These are phyloP conservation scores for Penicillium parvum DNA, from an alignment of 495 filamentous ascomycete species.

Conservation along the genomic window DNA sequence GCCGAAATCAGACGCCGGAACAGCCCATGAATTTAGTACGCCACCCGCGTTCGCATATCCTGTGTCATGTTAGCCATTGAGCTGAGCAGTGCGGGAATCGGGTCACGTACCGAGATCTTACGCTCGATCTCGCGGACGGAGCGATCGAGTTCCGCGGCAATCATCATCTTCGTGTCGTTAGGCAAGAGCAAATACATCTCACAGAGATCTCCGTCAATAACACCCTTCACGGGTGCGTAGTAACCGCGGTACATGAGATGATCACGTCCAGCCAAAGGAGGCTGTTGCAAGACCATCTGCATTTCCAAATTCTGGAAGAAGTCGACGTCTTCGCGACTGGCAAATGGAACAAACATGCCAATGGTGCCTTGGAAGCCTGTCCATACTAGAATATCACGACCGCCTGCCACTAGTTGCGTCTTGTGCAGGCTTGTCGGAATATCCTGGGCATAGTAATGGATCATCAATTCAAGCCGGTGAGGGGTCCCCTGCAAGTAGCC, in stretches of 20 bases:
- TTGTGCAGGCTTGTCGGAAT: constrained; percentile 88
- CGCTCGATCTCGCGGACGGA: constrained; percentile 88
- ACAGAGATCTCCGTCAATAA: constrained; percentile 97
- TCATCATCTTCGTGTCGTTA: constrained; percentile 86
- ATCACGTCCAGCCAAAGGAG: constrained; percentile 84
- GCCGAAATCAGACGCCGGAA: constrained; percentile 24
- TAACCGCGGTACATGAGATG: constrained; percentile 93
- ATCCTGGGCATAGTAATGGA: constrained; percentile 87
- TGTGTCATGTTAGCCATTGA: constrained; percentile 28
- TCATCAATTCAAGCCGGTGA: constrained; percentile 76
- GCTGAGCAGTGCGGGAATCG: background rate
- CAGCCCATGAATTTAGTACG: constrained; percentile 53
- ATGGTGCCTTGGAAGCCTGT: constrained; percentile 90
- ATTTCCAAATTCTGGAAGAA: constrained; percentile 94
- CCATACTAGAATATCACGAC: constrained; percentile 89
- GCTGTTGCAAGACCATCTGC: constrained; percentile 76
- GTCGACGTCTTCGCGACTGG: constrained; percentile 86
- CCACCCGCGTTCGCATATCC: constrained; percentile 86
- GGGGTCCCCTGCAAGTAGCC: constrained; percentile 85
- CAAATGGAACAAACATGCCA: constrained; percentile 86
- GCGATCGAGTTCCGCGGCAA: constrained; percentile 87
- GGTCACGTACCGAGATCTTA: constrained; percentile 75
- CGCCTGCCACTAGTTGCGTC: constrained; percentile 84
- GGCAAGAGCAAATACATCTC: constrained; percentile 81
- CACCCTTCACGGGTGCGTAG: constrained; percentile 94